These are phyloP conservation scores for Colletotrichum nymphaeae DNA, from an alignment of 2,329 filamentous ascomycete species.

Conservation along the genomic window DNA sequence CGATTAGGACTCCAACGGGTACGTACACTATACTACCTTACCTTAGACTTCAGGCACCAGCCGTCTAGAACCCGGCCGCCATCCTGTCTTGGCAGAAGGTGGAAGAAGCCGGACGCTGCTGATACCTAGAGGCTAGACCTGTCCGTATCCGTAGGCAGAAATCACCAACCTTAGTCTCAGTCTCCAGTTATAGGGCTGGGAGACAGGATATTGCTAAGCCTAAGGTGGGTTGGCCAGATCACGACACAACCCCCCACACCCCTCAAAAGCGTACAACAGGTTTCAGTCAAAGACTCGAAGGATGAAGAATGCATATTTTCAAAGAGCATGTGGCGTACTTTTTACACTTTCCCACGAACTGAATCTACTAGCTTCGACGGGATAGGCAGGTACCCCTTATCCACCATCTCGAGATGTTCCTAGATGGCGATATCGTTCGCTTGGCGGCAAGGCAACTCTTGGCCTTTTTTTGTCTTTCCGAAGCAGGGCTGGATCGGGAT, in stretches of 20 bases:
- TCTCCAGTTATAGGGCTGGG: slow-evolving; percentile 16
- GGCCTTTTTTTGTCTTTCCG: neutral
- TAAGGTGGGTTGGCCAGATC: neutral
- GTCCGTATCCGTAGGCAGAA: neutral
- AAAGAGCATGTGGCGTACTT: neutral
- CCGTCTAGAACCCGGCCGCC: neutral
- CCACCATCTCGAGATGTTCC: neutral
- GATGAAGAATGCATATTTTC: neutral
- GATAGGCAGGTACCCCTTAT: neutral
- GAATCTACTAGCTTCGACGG: neutral
- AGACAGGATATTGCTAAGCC: neutral
- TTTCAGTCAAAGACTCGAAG: neutral
- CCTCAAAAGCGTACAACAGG: neutral
- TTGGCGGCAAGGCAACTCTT: neutral
- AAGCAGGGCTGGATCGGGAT: neutral
- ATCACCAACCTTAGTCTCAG: neutral
- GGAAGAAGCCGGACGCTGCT: neutral
- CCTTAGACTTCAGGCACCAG: neutral
- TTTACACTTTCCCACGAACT: neutral
- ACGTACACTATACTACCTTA: neutral
- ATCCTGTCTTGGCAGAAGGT: neutral
- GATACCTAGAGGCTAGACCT: too few relatives aligned
- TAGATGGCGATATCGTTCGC: neutral
- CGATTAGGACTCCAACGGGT: too few relatives aligned
- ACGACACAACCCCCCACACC: neutral